A percentile compares a stretch with the other conserved stretches of the same genome.
phyloP scores from a whole-genome alignment of 1,139 yeast genomes.

The Candida freyschussii region DNA sequence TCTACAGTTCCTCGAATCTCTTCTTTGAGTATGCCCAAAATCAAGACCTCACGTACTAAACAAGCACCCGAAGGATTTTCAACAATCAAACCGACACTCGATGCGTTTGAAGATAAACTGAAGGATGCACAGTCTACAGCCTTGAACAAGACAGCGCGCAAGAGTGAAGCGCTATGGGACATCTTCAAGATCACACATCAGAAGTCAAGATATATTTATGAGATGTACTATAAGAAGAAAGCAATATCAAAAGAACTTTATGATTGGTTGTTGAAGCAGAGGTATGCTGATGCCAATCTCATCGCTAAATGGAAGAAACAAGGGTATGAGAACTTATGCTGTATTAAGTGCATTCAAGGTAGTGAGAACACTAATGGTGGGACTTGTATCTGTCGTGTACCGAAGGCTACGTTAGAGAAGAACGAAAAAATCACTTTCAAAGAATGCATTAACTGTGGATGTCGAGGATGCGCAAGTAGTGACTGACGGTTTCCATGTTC shows the following conservation, averaged over 20 bases:
- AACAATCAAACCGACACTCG: slow-evolving; percentile 66
- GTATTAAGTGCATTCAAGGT: slow-evolving; percentile 73
- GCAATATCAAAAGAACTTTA: slow-evolving; percentile 67
- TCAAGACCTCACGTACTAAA: slow-evolving; percentile 36
- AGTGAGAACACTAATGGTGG: slow-evolving; percentile 58
- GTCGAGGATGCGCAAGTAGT: slow-evolving; percentile 82
- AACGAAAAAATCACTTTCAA: slow-evolving; percentile 34
- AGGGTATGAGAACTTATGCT: slow-evolving; percentile 86
- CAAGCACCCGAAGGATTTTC: slow-evolving; percentile 73
- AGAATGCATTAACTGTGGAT: slow-evolving; percentile 84
- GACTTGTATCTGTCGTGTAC: slow-evolving; percentile 84
- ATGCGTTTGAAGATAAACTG: slow-evolving; percentile 54
- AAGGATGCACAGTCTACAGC: slow-evolving; percentile 48
- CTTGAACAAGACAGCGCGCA: slow-evolving; percentile 31
- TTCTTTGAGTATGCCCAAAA: slow-evolving; percentile 21
- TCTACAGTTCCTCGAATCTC: background rate
- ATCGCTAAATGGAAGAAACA: slow-evolving; percentile 91
- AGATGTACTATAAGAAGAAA: slow-evolving; percentile 64
- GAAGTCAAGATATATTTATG: slow-evolving; percentile 71
- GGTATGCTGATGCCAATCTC: slow-evolving; percentile 61
- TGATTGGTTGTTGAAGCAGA: slow-evolving; percentile 67
- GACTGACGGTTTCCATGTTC: slow-evolving; percentile 38
- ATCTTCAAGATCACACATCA: slow-evolving; percentile 69
- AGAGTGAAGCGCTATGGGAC: slow-evolving; percentile 65
- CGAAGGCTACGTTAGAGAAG: slow-evolving; percentile 47